A percentile compares a stretch with the other conserved stretches of the same genome.
These are phyloP conservation scores for Colletotrichum sp. DNA, from an alignment of 2,329 filamentous ascomycete species.

Conservation along the genomic window DNA sequence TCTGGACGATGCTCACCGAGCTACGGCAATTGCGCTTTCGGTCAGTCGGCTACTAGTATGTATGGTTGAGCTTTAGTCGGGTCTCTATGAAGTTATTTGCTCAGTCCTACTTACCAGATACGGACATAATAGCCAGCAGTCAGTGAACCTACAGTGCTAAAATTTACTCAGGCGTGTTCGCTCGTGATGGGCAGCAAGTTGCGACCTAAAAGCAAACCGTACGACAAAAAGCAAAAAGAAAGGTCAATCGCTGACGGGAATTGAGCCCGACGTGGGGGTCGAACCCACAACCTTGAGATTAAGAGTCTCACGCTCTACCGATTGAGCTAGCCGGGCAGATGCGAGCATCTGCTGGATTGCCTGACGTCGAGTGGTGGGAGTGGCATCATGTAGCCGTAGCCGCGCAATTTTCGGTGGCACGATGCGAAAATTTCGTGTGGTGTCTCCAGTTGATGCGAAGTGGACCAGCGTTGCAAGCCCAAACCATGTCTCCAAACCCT, in stretches of 20 bases:
- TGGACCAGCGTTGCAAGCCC: not conserved
- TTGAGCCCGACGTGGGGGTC: conserved; percentile 29
- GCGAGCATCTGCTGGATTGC: not conserved
- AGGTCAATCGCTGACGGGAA: conserved; percentile 22
- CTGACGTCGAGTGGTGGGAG: fast-evolving
- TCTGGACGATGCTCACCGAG: too few species aligned
- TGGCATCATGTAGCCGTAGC: not conserved
- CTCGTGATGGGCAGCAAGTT: too few species aligned
- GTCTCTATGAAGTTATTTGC: too few species aligned
- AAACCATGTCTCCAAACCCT: not conserved
- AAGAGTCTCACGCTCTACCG: conserved; percentile 78
- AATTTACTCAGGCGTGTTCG: too few species aligned
- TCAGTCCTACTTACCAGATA: too few species aligned
- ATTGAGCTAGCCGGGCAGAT: conserved; percentile 66
- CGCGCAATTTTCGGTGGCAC: not conserved
- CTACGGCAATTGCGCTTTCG: too few species aligned
- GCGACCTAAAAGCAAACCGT: not conserved
- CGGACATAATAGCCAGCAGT: not conserved
- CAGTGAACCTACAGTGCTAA: not conserved
- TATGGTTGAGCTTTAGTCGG: too few species aligned
- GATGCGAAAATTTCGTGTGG: not conserved
- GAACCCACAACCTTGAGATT: conserved; percentile 29
- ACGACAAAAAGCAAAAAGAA: not conserved
- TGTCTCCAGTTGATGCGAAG: not conserved
- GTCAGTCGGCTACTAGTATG: too few species aligned